phyloP scores from a whole-genome alignment of 108 stramenopile genomes.

The Nitzschia sp. region DNA sequence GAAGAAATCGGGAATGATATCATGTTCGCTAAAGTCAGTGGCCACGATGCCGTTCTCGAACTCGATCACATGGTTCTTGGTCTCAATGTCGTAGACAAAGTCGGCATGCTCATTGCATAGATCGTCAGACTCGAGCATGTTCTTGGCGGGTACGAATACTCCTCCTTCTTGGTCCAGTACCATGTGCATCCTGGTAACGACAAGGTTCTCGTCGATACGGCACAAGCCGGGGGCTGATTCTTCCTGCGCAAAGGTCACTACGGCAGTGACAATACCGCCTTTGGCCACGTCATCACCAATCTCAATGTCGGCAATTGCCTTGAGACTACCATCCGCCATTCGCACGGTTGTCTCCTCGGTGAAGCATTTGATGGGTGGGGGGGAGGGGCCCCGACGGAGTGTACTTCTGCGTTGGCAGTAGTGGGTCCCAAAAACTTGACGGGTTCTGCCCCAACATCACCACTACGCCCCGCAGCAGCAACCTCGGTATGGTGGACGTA shows the following conservation, averaged over 20 bases:
- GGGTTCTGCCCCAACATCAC: neutral
- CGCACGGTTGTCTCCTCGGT: neutral
- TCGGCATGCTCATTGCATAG: no score
- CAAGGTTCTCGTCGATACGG: neutral
- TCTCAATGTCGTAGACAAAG: no score
- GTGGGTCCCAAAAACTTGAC: neutral
- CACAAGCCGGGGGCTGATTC: neutral
- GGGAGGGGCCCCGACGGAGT: neutral
- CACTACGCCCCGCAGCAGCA: no score
- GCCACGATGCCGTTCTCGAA: no score
- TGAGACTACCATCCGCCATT: no score
- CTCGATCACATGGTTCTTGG: no score
- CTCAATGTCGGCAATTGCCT: neutral
- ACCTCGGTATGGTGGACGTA: neutral
- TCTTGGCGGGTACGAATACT: no score
- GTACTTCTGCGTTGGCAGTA: neutral
- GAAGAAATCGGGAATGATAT: no score
- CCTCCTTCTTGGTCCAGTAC: no score
- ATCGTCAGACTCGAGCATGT: no score
- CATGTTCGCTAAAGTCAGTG: no score
- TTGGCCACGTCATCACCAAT: neutral
- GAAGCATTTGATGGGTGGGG: neutral
- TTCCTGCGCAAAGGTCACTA: neutral
- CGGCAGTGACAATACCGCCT: neutral
- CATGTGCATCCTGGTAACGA: no score